Evolutionary conservation across 768 basidiomycete genomes (phyloP).

Genomic region (Nevesoporus exiguus): DNA sequence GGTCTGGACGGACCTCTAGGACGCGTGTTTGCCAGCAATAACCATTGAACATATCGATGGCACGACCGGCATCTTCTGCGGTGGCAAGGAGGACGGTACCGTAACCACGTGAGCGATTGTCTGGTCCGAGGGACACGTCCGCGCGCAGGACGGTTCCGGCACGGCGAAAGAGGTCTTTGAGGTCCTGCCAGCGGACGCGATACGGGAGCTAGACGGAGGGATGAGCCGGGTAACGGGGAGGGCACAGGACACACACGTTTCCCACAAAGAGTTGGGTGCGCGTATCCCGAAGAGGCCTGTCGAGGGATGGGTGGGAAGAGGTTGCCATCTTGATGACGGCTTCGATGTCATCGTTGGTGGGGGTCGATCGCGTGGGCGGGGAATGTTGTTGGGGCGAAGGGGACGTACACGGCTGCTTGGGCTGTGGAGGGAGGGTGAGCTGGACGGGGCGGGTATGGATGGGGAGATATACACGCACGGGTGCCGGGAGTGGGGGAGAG

Average conservation of each 20-base stretch:
- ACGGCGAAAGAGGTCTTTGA: conserved; percentile 95
- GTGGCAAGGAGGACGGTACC: conserved; percentile 93
- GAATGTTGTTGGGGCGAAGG: conserved; percentile 6
- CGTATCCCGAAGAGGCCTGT: conserved; percentile 69
- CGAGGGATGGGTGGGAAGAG: conserved; percentile 52
- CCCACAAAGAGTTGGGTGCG: conserved; percentile 95
- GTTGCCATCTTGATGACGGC: conserved; percentile 92
- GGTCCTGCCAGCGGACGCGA: conserved; percentile 97
- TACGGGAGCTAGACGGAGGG: conserved; percentile 74
- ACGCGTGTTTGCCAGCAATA: conserved; percentile 95
- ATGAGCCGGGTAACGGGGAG: not conserved
- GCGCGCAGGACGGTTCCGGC: conserved; percentile 88
- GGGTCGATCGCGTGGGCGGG: conserved; percentile 26
- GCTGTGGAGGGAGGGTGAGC: conserved; percentile 10
- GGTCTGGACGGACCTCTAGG: conserved; percentile 88
- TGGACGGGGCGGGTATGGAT: not conserved
- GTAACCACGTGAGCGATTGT: conserved; percentile 90
- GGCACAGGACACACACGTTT: conserved; percentile 58
- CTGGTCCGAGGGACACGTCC: conserved; percentile 74
- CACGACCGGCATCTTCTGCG: conserved; percentile 91
- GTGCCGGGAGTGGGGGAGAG: conserved; percentile 1
- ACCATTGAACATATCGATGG: conserved; percentile 95
- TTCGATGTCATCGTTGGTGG: conserved; percentile 84
- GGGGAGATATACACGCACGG: not conserved
- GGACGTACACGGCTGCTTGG: not conserved